These are phyloP conservation scores for Pisolithus microcarpus DNA, from an alignment of 768 basidiomycete genomes.

Conservation along the genomic window DNA sequence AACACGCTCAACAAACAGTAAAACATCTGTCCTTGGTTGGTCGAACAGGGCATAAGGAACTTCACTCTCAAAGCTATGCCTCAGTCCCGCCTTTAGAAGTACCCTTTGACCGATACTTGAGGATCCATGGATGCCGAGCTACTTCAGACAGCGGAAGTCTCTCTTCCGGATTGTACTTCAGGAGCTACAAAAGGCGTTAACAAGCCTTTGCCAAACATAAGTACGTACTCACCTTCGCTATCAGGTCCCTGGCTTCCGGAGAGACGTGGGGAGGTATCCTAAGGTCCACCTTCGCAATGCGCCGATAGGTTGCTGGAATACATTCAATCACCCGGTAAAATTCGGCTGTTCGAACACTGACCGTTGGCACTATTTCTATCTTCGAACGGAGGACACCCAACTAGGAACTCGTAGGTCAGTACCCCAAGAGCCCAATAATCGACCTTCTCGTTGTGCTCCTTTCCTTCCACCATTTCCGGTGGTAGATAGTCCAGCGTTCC, in stretches of 20 bases:
- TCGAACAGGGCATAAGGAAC: no score
- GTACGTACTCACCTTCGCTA: conserved; percentile 30
- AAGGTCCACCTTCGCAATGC: conserved; percentile 85
- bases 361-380: conserved; percentile 72
- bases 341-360: conserved; percentile 27
- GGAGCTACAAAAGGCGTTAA: conserved; percentile 46
- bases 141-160: conserved; percentile 73
- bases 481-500: conserved; percentile 96
- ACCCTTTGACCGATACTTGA: conserved; percentile 54
- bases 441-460: conserved; percentile 83
- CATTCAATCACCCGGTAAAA: conserved; percentile 6
- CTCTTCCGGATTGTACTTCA: conserved; percentile 73
- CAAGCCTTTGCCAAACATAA: not conserved
- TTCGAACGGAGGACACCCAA: conserved; percentile 82
- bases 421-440: conserved; percentile 97
- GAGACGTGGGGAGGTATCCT: conserved; percentile 35
- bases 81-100: conserved; percentile 23
- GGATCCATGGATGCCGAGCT: conserved; percentile 80
- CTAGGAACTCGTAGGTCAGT: conserved; percentile 91
- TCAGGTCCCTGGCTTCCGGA: conserved; percentile 40
- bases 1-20: not conserved
- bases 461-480: conserved; percentile 96
- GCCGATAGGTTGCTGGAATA: conserved; percentile 72
- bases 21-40: not conserved
- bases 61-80: conserved; percentile 4